These are phyloP conservation scores for Alliaria petiolata DNA, from an alignment of 345 rosid genomes.

Conservation along the genomic window DNA sequence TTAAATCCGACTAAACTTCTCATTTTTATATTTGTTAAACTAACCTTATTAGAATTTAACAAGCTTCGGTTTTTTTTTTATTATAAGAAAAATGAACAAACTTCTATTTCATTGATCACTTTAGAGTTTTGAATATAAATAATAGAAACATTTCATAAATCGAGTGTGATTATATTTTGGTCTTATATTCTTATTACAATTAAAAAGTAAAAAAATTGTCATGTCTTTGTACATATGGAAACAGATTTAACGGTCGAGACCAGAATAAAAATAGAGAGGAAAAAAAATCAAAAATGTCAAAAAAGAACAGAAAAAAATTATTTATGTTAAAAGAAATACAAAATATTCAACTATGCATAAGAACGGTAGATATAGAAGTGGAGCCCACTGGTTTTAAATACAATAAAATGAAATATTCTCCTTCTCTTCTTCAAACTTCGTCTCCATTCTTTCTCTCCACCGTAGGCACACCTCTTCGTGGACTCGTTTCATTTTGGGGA, in stretches of 20 bases:
- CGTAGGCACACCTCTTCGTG: conserved; percentile 19
- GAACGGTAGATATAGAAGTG: not conserved
- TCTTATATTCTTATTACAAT: no score
- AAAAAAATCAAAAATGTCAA: not conserved
- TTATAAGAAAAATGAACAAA: no score
- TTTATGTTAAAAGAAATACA: not conserved
- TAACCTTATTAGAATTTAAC: not conserved
- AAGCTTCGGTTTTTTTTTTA: not conserved
- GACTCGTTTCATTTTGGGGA: conserved; percentile 19
- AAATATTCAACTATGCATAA: not conserved
- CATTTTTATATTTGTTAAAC: not conserved
- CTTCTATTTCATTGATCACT: no score
- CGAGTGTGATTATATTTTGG: no score
- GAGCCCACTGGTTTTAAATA: conserved; percentile 18
- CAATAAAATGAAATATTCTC: conserved; percentile 18
- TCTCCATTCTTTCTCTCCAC: conserved; percentile 20
- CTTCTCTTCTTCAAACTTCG: conserved; percentile 24
- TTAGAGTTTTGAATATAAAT: no score
- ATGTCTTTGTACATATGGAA: not conserved
- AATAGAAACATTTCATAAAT: no score
- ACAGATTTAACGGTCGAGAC: not conserved
- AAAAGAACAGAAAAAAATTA: not conserved
- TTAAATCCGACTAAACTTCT: no score
- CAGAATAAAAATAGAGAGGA: not conserved
- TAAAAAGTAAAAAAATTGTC: no score